These are phyloP conservation scores for Brettanomyces bruxellensis DNA, from an alignment of 805 yeast genomes.

Conservation along the genomic window DNA sequence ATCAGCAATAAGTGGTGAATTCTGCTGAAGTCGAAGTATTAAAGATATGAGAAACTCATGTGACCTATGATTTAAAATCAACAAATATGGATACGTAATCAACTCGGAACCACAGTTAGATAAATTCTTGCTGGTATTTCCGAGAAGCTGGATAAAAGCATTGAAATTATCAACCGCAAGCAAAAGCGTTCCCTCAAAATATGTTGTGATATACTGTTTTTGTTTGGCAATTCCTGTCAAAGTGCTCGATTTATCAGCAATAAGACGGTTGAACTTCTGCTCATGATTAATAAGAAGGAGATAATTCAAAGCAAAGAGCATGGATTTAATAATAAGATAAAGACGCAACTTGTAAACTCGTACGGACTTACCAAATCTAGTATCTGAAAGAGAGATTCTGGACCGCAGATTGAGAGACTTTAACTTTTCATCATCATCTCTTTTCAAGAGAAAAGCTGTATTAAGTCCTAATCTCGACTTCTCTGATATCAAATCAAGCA, in stretches of 20 bases:
- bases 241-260: conserved; percentile 21
- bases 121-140: conserved; percentile 18
- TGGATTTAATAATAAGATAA: conserved; percentile 32
- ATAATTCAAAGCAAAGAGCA: conserved; percentile 42
- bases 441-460: conserved; percentile 15
- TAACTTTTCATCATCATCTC: conserved; percentile 8
- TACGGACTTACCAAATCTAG: conserved; percentile 14
- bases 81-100: conserved; percentile 37
- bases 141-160: conserved; percentile 25
- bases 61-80: conserved; percentile 47
- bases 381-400: not conserved
- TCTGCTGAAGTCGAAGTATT: conserved; percentile 36
- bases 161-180: conserved; percentile 30
- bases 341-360: conserved; percentile 24
- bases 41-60: conserved; percentile 50
- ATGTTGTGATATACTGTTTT: conserved; percentile 23
- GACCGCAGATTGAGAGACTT: conserved; percentile 3
- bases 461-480: conserved; percentile 20
- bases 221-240: conserved; percentile 23
- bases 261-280: conserved; percentile 24
- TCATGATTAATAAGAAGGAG: conserved; percentile 31
- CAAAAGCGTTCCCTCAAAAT: conserved; percentile 27
- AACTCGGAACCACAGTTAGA: conserved; percentile 36
- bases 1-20: conserved; percentile 25
- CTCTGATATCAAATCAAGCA: conserved; percentile 22